These are phyloP conservation scores for Durusdinium trenchii DNA, from an alignment of 73 alveolate genomes.

Conservation along the genomic window DNA sequence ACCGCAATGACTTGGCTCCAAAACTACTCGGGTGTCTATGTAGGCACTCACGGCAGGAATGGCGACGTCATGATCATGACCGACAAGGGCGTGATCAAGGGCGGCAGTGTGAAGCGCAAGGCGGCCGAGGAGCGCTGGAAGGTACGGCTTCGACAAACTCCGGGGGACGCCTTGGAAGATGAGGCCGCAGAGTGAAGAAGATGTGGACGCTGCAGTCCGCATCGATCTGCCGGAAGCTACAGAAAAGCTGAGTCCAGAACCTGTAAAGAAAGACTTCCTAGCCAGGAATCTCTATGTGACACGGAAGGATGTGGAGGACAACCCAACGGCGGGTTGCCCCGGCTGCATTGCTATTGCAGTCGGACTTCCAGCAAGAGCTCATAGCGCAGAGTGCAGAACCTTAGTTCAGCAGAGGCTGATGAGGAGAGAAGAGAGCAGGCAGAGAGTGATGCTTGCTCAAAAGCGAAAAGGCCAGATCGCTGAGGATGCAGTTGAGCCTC, in stretches of 20 bases:
- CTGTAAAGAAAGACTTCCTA: background rate
- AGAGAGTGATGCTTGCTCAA: background rate
- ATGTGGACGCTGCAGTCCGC: background rate
- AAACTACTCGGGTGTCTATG: background rate
- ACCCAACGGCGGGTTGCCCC: background rate
- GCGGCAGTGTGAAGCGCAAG: background rate
- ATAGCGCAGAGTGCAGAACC: background rate
- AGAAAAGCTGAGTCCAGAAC: background rate
- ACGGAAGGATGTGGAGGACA: slow-evolving; percentile 7
- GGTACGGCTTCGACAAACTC: background rate
- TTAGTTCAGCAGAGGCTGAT: background rate
- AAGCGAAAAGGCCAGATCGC: slow-evolving; percentile 28
- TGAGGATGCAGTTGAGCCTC: no score
- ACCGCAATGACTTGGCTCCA: background rate
- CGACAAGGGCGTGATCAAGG: no score
- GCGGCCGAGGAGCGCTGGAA: background rate
- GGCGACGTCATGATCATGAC: slow-evolving; percentile 28
- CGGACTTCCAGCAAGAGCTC: slow-evolving; percentile 23
- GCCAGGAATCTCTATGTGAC: slow-evolving; percentile 28
- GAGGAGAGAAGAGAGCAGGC: slow-evolving; percentile 3
- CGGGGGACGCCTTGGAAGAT: background rate
- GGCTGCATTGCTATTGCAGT: slow-evolving; percentile 3
- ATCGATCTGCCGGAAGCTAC: background rate
- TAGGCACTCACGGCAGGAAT: slow-evolving; percentile 66
- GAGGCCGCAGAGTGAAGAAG: background rate